Evolutionary conservation across 2,329 filamentous ascomycete species (phyloP), one percentile per base, ranked within the genome.

Genomic region (Epichloe sibirici): DNA sequence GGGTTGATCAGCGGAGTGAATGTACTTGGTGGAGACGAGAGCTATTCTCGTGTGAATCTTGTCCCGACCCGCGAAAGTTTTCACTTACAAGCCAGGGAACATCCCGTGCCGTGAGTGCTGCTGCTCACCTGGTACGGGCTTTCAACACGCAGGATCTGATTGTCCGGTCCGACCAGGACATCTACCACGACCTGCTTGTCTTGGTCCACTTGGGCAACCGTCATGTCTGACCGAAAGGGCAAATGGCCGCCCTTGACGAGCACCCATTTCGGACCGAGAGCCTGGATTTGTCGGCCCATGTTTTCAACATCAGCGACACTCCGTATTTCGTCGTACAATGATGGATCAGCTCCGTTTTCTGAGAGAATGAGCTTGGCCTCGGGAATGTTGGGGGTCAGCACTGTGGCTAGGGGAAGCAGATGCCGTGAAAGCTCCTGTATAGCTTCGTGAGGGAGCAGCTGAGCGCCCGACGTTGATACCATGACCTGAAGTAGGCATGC

Each of bases 101-200:
- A 98, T 4, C 93, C 93, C 0, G 93, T 97, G 1, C 93, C 93
- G 62, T 98, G 93, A 0, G 91, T 97, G 63, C 91, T 91, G 55
- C 75, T 84, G 8, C 85, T 89, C 9, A 75, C 69, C 56, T 88
- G 75, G 63, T 86, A 96, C 4, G 76, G 74, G 40, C 81, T 86
- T 66, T 90, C 77, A 48, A 95, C 77, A 40, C 81, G 71, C 1
- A 81, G 73, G 0, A 77, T 66, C n/a, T 77, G 67, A 0, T 71
- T 73, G 0, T 75, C 75, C 0, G 67, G 68, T 6, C 88, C 86
- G 44, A 81, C 81, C 5, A 95, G 75, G 3, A 96, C 76, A 63
- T 97, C 88, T 31, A 94, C 76, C 1, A 96, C 82, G 2, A 86
- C 61, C 28, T 81, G 71, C 48, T 73, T 79, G 49, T 90, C 82